These are phyloP conservation scores for Funneliformis mosseae DNA, from an alignment of 192 early-diverging fungal species.

Conservation along the genomic window DNA sequence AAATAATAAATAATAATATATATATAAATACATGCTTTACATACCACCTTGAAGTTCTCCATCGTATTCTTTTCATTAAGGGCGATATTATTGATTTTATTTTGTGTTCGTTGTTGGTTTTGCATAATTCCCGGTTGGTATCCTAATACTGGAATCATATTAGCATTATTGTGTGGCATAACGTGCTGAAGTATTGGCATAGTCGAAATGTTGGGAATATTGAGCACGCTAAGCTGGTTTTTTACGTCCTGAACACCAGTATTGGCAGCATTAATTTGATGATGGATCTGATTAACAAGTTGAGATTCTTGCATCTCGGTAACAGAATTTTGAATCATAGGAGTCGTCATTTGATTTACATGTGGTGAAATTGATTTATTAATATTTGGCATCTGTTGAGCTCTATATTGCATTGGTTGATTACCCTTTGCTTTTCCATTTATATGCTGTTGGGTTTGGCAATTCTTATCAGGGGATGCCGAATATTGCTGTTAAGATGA, in stretches of 20 bases:
- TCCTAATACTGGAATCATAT: not conserved
- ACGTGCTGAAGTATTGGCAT: no score
- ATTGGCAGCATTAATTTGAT: not conserved
- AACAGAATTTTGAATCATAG: not conserved
- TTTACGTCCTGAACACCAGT: no score
- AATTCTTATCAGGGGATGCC: not conserved
- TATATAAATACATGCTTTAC: not conserved
- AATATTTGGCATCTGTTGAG: not conserved
- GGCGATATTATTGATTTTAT: not conserved
- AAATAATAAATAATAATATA: no score
- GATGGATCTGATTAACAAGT: not conserved
- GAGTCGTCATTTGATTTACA: not conserved
- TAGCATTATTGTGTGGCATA: no score
- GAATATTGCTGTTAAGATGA: not conserved
- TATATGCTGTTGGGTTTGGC: not conserved
- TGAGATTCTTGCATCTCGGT: not conserved
- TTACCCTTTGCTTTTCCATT: not conserved
- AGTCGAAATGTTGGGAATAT: no score
- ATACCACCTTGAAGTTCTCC: not conserved
- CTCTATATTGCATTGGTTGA: not conserved
- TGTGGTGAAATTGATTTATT: conserved; percentile 4
- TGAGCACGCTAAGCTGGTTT: no score
- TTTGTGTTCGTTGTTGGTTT: not conserved
- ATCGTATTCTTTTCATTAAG: not conserved
- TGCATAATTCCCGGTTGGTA: not conserved